Evolutionary conservation across 2,329 filamentous ascomycete genomes (phyloP).

Genomic region (Exutisphaerella laricina): DNA sequence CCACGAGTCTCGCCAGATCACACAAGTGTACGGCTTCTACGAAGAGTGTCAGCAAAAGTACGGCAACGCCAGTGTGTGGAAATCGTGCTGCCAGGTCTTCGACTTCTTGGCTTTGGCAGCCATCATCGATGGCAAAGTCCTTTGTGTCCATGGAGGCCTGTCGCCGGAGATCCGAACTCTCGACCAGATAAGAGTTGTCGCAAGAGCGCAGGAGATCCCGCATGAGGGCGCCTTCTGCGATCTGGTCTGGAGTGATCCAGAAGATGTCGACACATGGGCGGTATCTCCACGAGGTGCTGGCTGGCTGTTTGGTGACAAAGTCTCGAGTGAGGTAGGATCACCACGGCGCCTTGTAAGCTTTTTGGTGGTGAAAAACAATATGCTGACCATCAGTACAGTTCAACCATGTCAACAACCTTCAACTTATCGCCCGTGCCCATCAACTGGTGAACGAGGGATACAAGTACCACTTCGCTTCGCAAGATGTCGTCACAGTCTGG

Average conservation of each 20-base stretch:
- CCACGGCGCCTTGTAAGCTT: too few species aligned
- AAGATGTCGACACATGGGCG: constrained; percentile 63
- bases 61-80: constrained; percentile 72
- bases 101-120: constrained; percentile 70
- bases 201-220: constrained; percentile 68
- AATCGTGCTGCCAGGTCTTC: constrained; percentile 72
- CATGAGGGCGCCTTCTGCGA: constrained; percentile 74
- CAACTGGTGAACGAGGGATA: constrained; percentile 73
- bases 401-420: constrained; percentile 68
- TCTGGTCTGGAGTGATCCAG: constrained; percentile 70
- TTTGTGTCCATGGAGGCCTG: constrained; percentile 67
- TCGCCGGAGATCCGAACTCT: constrained; percentile 69
- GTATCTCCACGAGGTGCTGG: constrained; percentile 62
- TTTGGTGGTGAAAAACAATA: background rate
- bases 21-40: constrained; percentile 73
- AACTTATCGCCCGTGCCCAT: constrained; percentile 66
- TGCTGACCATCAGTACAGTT: constrained; percentile 42
- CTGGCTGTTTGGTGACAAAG: constrained; percentile 65
- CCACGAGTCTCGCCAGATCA: constrained; percentile 72
- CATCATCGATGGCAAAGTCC: constrained; percentile 67
- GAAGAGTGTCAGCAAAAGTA: constrained; percentile 74
- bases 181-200: constrained; percentile 69
- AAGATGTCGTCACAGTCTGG: constrained; percentile 84
- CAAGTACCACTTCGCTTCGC: constrained; percentile 91
- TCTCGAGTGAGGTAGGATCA: constrained; percentile 59